A percentile compares a stretch with the other conserved stretches of the same genome.
These are phyloP conservation scores for Metschnikowia gelsemii DNA, from an alignment of 805 yeast species.

Conservation along the genomic window DNA sequence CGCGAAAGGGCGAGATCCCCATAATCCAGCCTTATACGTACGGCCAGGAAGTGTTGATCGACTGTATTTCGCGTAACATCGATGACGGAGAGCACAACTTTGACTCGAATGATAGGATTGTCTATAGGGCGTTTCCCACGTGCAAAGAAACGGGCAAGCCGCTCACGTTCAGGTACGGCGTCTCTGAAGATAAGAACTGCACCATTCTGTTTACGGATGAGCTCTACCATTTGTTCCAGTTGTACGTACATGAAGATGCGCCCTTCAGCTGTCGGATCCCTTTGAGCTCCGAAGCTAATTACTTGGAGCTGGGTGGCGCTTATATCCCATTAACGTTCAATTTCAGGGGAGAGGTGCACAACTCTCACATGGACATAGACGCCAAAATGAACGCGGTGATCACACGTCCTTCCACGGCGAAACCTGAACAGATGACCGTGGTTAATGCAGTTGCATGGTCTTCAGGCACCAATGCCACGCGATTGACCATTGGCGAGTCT, in stretches of 20 bases:
- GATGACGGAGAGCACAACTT: slow-evolving; percentile 76
- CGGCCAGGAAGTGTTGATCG: slow-evolving; percentile 48
- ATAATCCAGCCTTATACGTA: slow-evolving; percentile 32
- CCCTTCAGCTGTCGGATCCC: slow-evolving; percentile 72
- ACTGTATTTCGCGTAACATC: slow-evolving; percentile 66
- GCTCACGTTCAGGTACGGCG: slow-evolving; percentile 52
- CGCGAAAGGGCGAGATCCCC: slow-evolving; percentile 40
- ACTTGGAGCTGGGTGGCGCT: slow-evolving; percentile 45
- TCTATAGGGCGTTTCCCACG: slow-evolving; percentile 56
- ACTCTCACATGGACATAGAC: slow-evolving; percentile 68
- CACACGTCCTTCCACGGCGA: slow-evolving; percentile 33
- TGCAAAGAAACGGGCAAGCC: slow-evolving; percentile 68
- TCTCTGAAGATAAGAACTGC: slow-evolving; percentile 54
- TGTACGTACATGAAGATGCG: slow-evolving; percentile 73
- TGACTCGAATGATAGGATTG: slow-evolving; percentile 57
- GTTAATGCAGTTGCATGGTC: slow-evolving; percentile 60
- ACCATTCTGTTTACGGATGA: slow-evolving; percentile 63
- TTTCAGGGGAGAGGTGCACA: slow-evolving; percentile 64
- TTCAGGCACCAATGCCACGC: slow-evolving; percentile 58
- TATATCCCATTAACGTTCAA: slow-evolving; percentile 60
- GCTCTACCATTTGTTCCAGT: slow-evolving; percentile 64
- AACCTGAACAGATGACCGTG: slow-evolving; percentile 39
- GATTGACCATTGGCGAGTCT: slow-evolving; percentile 64
- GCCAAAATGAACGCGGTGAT: slow-evolving; percentile 52
- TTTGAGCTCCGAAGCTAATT: slow-evolving; percentile 42